A percentile compares a stretch with the other conserved stretches of the same genome.
phyloP scores from a whole-genome alignment of 2,329 filamentous ascomycete species.

The Penicillium sp. region DNA sequence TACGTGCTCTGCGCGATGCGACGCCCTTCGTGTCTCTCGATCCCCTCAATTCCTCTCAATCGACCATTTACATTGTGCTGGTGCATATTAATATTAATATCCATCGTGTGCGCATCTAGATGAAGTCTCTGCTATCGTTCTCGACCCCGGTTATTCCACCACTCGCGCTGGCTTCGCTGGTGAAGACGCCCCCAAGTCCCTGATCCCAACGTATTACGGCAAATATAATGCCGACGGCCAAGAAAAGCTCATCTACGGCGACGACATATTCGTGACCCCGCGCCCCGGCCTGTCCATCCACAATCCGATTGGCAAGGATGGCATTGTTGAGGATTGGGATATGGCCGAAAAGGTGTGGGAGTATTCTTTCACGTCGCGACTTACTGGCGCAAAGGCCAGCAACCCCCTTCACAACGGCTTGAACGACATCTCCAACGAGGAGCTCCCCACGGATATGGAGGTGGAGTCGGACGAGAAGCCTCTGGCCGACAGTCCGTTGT shows the following conservation, averaged over 20 bases:
- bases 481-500: conserved; percentile 81
- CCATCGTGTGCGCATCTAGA: conserved; percentile 54
- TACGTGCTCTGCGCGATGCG: conserved; percentile 30
- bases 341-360: conserved; percentile 87
- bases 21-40: neutral
- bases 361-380: conserved; percentile 80
- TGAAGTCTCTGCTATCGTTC: conserved; percentile 94
- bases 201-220: conserved; percentile 88
- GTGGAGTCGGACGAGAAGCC: conserved; percentile 68
- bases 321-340: conserved; percentile 95
- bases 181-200: conserved; percentile 93
- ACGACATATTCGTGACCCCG: conserved; percentile 81
- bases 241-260: conserved; percentile 71
- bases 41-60: neutral
- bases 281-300: conserved; percentile 74
- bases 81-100: conserved; percentile 1
- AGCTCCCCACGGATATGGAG: conserved; percentile 61
- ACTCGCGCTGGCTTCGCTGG: conserved; percentile 95
- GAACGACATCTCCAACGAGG: conserved; percentile 63
- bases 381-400: conserved; percentile 73
- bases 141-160: conserved; percentile 89
- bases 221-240: conserved; percentile 53
- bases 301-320: conserved; percentile 88
- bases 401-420: conserved; percentile 73
- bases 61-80: neutral